These are phyloP conservation scores for Thraustochytrium sp. DNA, from an alignment of 352 stramenopile species.

Conservation along the genomic window DNA sequence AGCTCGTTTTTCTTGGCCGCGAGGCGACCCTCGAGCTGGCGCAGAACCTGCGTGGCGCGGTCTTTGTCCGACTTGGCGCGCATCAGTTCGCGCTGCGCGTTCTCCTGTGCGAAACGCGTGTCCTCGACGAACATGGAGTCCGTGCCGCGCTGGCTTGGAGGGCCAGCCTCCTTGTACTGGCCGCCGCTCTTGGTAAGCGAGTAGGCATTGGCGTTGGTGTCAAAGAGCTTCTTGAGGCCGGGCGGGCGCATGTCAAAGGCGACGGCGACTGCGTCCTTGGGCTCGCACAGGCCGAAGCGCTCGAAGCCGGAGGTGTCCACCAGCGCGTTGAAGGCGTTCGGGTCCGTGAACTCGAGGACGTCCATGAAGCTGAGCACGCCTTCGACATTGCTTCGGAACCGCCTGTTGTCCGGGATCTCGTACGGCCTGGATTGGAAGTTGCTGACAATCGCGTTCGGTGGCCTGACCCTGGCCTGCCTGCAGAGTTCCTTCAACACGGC, in stretches of 20 bases:
- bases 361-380: neutral
- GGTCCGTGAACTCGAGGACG: neutral
- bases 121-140: neutral
- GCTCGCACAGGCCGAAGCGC: neutral
- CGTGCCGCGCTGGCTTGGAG: neutral
- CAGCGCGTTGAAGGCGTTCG: neutral
- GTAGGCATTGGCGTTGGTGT: neutral
- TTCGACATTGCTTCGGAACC: neutral
- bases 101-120: neutral
- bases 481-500: neutral
- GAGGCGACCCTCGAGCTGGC: neutral
- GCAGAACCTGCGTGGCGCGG: neutral
- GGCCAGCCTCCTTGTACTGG: neutral
- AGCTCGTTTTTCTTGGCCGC: neutral
- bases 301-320: neutral
- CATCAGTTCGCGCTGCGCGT: neutral
- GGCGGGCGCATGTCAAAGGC: neutral
- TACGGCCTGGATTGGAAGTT: neutral
- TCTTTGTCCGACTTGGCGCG: neutral
- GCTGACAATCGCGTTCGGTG: neutral
- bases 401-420: neutral
- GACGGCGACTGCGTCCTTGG: neutral
- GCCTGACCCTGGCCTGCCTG: neutral
- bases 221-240: neutral
- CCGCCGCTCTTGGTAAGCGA: neutral